Base-by-base conservation (phyloP, 1,284 basidiomycete genomes). In the Schizophyllum commune region DNA sequence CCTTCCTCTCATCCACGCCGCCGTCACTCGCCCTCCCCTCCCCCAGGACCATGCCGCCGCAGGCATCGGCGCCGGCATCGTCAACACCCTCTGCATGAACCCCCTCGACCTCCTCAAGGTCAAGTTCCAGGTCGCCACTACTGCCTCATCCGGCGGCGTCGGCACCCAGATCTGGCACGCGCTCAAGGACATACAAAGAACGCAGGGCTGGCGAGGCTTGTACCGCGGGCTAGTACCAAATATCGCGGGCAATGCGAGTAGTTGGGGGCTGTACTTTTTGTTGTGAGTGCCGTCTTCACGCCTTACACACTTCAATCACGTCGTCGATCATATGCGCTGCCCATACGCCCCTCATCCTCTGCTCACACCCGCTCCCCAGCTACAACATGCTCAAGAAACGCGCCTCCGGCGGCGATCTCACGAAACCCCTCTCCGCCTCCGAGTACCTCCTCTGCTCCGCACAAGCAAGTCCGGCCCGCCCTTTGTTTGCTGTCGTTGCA, bases 261-360 rank as follows among this genome's bases (percentile, higher is more conserved):
- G 92, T 68, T 99, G 96, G 96, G 96, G 97, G 0, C 76, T 98
- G 33, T 99, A 99, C 75, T 99, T 99, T 75, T 82, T 98, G 64
- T 97, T 97, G 96, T 96, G 72, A 75, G 93, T 83, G 1, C 39
- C 58, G 56, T 13, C 34, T 13, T 39, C 34, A 6, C 34, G 13
- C 34, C 34, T 34, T 27, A 33, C 63, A 20, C 32, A 32, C 55
- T 52, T 63, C 60, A 27, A 57, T 54, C 6, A 19, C 21, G 58
- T 59, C 60, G 20, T 56, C 19, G 19, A 32, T 11, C n/a, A 51
- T n/a, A 51, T 11, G 47, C 11, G 11, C 11, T 51, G 11, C 11
- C 11, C 15, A 55, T 9, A 55, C 9, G 21, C 13, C 8, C 27
- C 27, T 57, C 13, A 53, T 54, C 32, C 56, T 34, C 11, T 34